Percentiles rank a stretch among this genome's conserved stretches.
phyloP scores from a whole-genome alignment of 306 rosid genomes.

The Argentina anserina region DNA sequence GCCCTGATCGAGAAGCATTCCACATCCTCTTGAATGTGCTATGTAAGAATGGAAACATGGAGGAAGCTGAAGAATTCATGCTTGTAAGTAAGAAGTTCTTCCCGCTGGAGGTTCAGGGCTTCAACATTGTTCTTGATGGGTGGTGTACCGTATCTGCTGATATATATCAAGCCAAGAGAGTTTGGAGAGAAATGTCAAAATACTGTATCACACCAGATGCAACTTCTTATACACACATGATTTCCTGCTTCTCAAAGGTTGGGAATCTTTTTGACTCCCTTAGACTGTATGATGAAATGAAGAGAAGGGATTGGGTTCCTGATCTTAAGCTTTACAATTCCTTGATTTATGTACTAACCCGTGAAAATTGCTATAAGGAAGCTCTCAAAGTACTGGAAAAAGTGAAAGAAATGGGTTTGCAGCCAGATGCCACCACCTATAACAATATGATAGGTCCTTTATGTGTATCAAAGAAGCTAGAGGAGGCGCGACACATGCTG shows the following conservation, averaged over 20 bases:
- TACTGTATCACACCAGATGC: conserved; percentile 65
- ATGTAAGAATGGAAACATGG: conserved; percentile 63
- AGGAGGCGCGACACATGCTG: conserved; percentile 57
- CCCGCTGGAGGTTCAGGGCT: conserved; percentile 56
- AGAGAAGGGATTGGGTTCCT: conserved; percentile 63
- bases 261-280: conserved; percentile 88
- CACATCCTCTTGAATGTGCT: conserved; percentile 55
- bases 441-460: conserved; percentile 73
- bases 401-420: conserved; percentile 61
- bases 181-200: conserved; percentile 88
- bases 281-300: conserved; percentile 83
- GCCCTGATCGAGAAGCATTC: conserved; percentile 68
- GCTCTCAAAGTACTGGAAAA: conserved; percentile 69
- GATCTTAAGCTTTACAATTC: conserved; percentile 65
- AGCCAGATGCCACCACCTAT: conserved; percentile 66
- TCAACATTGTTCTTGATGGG: conserved; percentile 79
- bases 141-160: conserved; percentile 73
- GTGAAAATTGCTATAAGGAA: conserved; percentile 68
- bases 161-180: conserved; percentile 69
- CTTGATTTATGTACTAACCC: conserved; percentile 53
- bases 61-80: conserved; percentile 96
- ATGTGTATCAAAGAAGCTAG: conserved; percentile 57
- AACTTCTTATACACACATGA: conserved; percentile 76
- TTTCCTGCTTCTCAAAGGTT: conserved; percentile 76
- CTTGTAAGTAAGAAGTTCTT: conserved; percentile 68